phyloP scores from a whole-genome alignment of 2,329 filamentous ascomycete species.

The Sphaerulina vaccinii region DNA sequence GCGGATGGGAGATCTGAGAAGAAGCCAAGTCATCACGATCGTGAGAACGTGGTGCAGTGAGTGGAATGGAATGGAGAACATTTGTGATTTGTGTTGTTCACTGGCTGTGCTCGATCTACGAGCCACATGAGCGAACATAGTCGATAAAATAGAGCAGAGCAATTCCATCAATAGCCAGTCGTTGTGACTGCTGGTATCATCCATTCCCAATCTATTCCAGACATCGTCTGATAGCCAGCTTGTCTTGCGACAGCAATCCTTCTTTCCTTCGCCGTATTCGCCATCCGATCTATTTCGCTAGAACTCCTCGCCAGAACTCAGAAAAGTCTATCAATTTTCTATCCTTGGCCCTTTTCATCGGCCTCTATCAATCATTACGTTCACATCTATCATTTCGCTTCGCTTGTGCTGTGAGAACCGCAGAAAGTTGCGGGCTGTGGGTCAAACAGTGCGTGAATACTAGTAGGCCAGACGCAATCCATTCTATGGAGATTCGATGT shows the following conservation, averaged over 20 bases:
- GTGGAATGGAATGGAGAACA: too few species aligned
- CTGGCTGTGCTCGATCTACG: not conserved
- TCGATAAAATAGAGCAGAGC: conserved; percentile 7
- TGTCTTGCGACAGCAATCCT: conserved; percentile 28
- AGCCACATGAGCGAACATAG: not conserved
- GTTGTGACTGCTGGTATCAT: conserved; percentile 21
- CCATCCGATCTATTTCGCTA: conserved; percentile 32
- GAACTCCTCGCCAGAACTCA: conserved; percentile 28
- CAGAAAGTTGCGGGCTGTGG: not conserved
- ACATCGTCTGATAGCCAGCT: conserved; percentile 13
- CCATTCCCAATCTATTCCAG: conserved; percentile 6
- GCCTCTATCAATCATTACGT: not conserved
- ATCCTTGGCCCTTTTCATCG: conserved; percentile 3
- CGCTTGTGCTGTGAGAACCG: conserved; percentile 7
- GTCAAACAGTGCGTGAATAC: not conserved
- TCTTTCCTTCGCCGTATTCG: conserved; percentile 22
- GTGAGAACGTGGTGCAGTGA: too few species aligned
- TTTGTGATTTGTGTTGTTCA: not conserved
- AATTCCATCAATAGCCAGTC: conserved; percentile 6
- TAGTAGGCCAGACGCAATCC: not conserved
- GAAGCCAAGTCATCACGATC: too few species aligned
- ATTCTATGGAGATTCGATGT: too few species aligned
- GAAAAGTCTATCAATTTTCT: conserved; percentile 9
- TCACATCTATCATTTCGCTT: conserved; percentile 4
- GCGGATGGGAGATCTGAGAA: too few species aligned